phyloP scores from a whole-genome alignment of 176 grass and related monocot genomes.

The Aechmea fasciata region DNA sequence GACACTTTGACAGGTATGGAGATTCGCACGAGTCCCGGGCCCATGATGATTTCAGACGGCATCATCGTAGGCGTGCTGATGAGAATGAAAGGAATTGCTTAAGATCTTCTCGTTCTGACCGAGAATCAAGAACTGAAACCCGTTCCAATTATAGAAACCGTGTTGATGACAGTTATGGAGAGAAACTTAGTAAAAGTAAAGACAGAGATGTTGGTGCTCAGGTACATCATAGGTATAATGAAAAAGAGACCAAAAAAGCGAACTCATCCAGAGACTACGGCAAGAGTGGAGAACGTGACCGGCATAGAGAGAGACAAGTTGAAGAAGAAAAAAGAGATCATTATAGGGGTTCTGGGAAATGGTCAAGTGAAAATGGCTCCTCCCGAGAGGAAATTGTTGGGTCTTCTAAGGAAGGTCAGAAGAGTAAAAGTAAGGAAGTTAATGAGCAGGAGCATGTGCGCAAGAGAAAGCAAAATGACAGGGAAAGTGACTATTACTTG shows the following conservation, averaged over 20 bases:
- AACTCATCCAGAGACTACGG: constrained; percentile 16
- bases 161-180: constrained; percentile 28
- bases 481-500: constrained; percentile 44
- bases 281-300: constrained; percentile 13
- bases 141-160: constrained; percentile 32
- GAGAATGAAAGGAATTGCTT: constrained; percentile 43
- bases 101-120: constrained; percentile 41
- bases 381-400: background rate
- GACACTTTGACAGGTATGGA: constrained; percentile 42
- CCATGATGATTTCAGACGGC: constrained; percentile 65
- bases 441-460: constrained; percentile 30
- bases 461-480: constrained; percentile 39
- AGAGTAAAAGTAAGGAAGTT: constrained; percentile 39
- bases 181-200: constrained; percentile 39
- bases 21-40: constrained; percentile 39
- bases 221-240: constrained; percentile 23
- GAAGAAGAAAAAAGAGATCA: constrained; percentile 10
- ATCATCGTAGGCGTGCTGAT: constrained; percentile 38
- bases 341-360: constrained; percentile 12
- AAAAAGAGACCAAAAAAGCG: constrained; percentile 29
- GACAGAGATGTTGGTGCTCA: constrained; percentile 28
- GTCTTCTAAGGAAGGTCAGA: constrained; percentile 12
- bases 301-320: constrained; percentile 17
- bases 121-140: constrained; percentile 37
- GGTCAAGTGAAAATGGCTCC: background rate